These are phyloP conservation scores for Phytophthora litchii DNA, from an alignment of 352 stramenopile species.

Conservation along the genomic window DNA sequence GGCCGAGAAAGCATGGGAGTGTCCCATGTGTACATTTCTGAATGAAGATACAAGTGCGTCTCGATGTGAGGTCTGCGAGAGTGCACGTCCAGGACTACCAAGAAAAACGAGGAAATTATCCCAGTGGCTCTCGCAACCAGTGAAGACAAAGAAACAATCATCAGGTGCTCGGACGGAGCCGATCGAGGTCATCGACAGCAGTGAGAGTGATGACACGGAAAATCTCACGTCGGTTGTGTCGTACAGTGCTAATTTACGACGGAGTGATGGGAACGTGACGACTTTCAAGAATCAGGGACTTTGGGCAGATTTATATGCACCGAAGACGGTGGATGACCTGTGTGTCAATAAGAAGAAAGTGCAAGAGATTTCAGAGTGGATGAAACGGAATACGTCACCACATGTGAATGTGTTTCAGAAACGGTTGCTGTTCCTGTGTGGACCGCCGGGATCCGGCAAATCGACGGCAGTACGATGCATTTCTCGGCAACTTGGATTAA, in stretches of 20 bases:
- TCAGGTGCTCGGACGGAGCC: conserved; percentile 1
- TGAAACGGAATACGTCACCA: conserved; percentile 40
- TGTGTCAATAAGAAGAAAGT: conserved; percentile 88
- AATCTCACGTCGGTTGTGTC: conserved; percentile 12
- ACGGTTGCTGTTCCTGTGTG: conserved; percentile 81
- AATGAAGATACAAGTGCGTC: conserved; percentile 33
- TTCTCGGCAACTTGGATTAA: conserved; percentile 46
- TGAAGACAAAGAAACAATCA: conserved; percentile 12
- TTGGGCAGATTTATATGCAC: conserved; percentile 58
- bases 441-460: conserved; percentile 80
- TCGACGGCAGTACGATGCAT: conserved; percentile 78
- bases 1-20: conserved; percentile 38
- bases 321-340: conserved; percentile 61
- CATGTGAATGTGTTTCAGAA: conserved; percentile 32
- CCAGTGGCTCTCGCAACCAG: conserved; percentile 48
- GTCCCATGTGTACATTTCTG: conserved; percentile 51
- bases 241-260: neutral
- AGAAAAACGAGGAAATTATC: conserved; percentile 44
- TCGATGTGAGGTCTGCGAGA: conserved; percentile 53
- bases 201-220: conserved; percentile 24
- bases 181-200: conserved; percentile 49
- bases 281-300: conserved; percentile 22
- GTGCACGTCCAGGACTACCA: conserved; percentile 21
- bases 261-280: conserved; percentile 8
- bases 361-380: conserved; percentile 72